phyloP scores from a whole-genome alignment of 805 yeast species.

The Hanseniaspora hatyaiensis region DNA sequence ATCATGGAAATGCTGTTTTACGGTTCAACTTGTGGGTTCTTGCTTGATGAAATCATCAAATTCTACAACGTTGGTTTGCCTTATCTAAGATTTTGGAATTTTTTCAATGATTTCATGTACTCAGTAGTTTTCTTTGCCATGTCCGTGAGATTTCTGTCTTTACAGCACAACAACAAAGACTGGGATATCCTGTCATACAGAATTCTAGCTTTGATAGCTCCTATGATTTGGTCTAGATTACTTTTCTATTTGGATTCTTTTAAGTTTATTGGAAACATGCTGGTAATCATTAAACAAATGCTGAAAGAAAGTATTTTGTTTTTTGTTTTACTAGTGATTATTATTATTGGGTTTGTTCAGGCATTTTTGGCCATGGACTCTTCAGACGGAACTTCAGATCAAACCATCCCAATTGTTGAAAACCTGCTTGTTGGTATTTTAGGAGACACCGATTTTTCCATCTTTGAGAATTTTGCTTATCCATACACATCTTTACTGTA shows the following conservation, averaged over 20 bases:
- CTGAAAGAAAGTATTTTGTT: slow-evolving; percentile 78
- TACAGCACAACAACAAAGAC: slow-evolving; percentile 23
- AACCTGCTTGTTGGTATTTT: slow-evolving; percentile 61
- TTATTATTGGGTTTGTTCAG: slow-evolving; percentile 71
- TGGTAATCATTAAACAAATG: slow-evolving; percentile 73
- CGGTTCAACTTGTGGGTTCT: slow-evolving; percentile 52
- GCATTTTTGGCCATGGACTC: slow-evolving; percentile 80
- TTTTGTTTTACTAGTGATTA: slow-evolving; percentile 58
- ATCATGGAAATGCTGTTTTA: slow-evolving; percentile 47
- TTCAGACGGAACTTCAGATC: slow-evolving; percentile 73
- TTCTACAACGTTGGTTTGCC: slow-evolving; percentile 63
- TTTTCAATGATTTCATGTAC: slow-evolving; percentile 63
- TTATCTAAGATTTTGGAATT: slow-evolving; percentile 68
- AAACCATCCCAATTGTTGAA: slow-evolving; percentile 50
- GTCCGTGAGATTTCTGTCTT: slow-evolving; percentile 38
- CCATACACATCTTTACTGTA: slow-evolving; percentile 77
- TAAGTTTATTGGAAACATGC: slow-evolving; percentile 76
- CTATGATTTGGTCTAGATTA: slow-evolving; percentile 74
- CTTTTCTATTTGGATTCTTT: slow-evolving; percentile 67
- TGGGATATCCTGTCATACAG: slow-evolving; percentile 51
- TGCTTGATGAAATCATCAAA: slow-evolving; percentile 58
- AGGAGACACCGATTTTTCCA: slow-evolving; percentile 61
- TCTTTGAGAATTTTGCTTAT: slow-evolving; percentile 61
- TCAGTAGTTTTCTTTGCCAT: slow-evolving; percentile 42
- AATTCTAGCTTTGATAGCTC: slow-evolving; percentile 67